A percentile compares a stretch with the other conserved stretches of the same genome.
These are phyloP conservation scores for Cephaloascus albidus DNA, from an alignment of 805 yeast species.

Conservation along the genomic window DNA sequence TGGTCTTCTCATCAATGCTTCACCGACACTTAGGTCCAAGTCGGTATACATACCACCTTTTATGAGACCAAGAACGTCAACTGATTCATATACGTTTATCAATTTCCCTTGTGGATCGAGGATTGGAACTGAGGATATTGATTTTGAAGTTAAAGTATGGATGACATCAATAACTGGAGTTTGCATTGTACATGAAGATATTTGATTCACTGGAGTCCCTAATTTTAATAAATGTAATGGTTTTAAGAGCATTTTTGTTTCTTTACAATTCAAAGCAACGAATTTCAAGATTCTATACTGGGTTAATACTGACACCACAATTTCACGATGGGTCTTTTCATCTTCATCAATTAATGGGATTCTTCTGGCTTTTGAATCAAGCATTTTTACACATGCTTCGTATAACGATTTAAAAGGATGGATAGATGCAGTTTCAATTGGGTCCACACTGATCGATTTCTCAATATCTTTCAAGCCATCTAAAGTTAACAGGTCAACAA, in stretches of 20 bases:
- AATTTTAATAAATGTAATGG: constrained; percentile 65
- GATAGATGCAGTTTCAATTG: constrained; percentile 76
- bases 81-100: constrained; percentile 90
- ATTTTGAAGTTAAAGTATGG: constrained; percentile 62
- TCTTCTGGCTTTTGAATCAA: constrained; percentile 81
- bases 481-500: constrained; percentile 76
- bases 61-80: constrained; percentile 84
- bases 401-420: constrained; percentile 86
- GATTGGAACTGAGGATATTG: constrained; percentile 91
- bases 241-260: constrained; percentile 71
- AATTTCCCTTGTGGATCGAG: constrained; percentile 64
- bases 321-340: constrained; percentile 85
- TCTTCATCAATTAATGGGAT: constrained; percentile 93
- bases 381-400: constrained; percentile 91
- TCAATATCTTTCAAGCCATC: constrained; percentile 85
- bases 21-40: constrained; percentile 85
- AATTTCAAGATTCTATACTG: constrained; percentile 94
- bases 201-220: constrained; percentile 40
- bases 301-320: constrained; percentile 89
- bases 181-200: constrained; percentile 79
- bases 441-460: constrained; percentile 75
- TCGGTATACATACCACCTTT: constrained; percentile 94
- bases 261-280: constrained; percentile 93
- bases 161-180: constrained; percentile 94
- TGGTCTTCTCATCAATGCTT: constrained; percentile 85